Conservation (phyloP, 495 filamentous ascomycete species). For the Aspergillus homomorphus region DNA sequence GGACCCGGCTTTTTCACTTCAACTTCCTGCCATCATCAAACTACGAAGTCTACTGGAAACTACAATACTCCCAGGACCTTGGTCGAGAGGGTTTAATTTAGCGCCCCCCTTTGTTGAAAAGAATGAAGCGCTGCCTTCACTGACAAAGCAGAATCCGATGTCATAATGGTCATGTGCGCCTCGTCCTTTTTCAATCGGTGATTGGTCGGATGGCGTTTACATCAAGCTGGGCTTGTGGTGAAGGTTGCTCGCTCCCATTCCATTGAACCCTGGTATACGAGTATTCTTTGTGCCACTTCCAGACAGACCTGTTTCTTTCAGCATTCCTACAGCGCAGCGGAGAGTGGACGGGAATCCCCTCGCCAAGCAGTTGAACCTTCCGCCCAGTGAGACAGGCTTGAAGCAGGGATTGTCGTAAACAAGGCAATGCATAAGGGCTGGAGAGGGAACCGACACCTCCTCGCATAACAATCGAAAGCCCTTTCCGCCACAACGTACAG, state of each 20-base stretch:
- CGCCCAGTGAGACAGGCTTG: neutral
- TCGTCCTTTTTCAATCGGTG: neutral
- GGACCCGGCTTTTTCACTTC: neutral
- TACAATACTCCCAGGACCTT: neutral
- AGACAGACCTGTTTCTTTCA: neutral
- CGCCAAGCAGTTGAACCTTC: constrained; percentile 6
- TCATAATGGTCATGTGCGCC: neutral
- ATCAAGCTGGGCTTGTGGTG: no score
- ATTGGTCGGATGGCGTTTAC: neutral
- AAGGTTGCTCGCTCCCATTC: no score
- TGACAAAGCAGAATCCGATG: neutral
- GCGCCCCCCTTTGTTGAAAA: neutral
- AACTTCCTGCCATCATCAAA: neutral
- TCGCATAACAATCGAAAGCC: constrained; percentile 8
- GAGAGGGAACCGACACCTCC: neutral
- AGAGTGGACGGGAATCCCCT: neutral
- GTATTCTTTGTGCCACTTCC: neutral
- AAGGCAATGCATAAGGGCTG: neutral
- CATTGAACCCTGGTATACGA: neutral
- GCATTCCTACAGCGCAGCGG: constrained; percentile 10
- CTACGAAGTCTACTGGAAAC: neutral
- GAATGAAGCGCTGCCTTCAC: neutral
- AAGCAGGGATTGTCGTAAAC: constrained; percentile 3
- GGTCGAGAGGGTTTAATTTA: neutral
- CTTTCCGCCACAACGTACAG: neutral